Evolutionary conservation across 805 yeast genomes (phyloP), one percentile per base, ranked within the genome.

Genomic region (Torulaspora maleeae): DNA sequence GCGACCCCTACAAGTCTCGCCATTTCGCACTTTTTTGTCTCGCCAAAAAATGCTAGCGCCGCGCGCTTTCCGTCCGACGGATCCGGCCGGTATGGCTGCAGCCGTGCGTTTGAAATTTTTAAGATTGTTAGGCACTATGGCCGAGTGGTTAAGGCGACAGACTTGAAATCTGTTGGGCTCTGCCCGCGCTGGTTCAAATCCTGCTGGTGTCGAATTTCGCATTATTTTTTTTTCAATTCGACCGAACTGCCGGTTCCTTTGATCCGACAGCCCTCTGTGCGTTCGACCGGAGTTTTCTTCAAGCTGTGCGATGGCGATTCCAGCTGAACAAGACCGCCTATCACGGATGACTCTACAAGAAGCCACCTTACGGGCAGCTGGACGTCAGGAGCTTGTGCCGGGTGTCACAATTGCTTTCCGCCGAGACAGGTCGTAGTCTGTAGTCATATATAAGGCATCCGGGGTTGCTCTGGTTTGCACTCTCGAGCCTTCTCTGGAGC

Each of bases 71-170:
- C 4, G 4, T 4, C 11, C 11, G 29, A 27, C 4, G 11, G 29
- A 12, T 27, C 15, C 30, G 13, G 30, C 7, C 6, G 34, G 19
- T 30, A 30, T 16, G 5, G 4, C 11, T 1, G 12, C 10, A 15
- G 17, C 12, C 11, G 4, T 32, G 6, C 1, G 11, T 9, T 13
- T 3, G 4, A 28, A 28, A 17, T 12, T 16, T 24, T 15, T 28
- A 27, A 35, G 12, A 25, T 35, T 41, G 13, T 38, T 16, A 35
- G 70, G 67, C 70, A 67, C 61, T 62, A 55, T 67, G 71, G 68
- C 71, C 72, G 71, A 67, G 72, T 64, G 71, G 72, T 68, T 67
- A 67, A 67, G 71, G 71, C 69, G 71, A 67, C 64, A 63, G 70
- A 67, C 70, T 68, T 64, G 72, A 67, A 68, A 65, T 66, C 67